These are phyloP conservation scores for Candida adriatica DNA, from an alignment of 805 yeast genomes.

Conservation along the genomic window DNA sequence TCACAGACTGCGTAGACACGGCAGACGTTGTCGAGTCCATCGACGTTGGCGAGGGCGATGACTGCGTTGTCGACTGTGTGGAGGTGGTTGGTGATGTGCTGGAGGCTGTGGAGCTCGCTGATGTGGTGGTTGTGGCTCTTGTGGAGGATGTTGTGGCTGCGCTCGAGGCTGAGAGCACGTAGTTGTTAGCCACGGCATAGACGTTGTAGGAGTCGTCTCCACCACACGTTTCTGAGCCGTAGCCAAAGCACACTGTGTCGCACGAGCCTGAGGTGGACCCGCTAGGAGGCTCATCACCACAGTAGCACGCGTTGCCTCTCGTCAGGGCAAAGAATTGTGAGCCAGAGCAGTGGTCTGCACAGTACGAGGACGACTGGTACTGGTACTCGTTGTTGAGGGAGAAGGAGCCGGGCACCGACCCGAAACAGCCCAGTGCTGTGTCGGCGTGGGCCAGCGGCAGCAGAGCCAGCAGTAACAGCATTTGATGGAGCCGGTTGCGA, in stretches of 20 bases:
- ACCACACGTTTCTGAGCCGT: conserved; percentile 54
- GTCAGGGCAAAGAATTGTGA: conserved; percentile 38
- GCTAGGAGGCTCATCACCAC: conserved; percentile 43
- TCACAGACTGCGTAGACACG: conserved; percentile 11
- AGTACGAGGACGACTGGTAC: conserved; percentile 46
- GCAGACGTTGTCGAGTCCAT: conserved; percentile 19
- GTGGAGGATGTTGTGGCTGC: conserved; percentile 14
- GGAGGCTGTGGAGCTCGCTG: conserved; percentile 19
- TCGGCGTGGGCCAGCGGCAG: conserved; percentile 1
- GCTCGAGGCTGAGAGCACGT: conserved; percentile 2
- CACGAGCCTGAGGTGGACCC: conserved; percentile 31
- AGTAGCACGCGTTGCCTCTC: conserved; percentile 47
- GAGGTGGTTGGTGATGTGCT: conserved; percentile 18
- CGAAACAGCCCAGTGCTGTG: conserved; percentile 15
- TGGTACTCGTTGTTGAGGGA: conserved; percentile 30
- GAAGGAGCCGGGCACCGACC: conserved; percentile 17
- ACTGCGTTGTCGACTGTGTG: conserved; percentile 17
- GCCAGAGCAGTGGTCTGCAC: conserved; percentile 37
- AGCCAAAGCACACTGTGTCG: conserved; percentile 48
- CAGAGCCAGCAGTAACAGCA: conserved; percentile 1
- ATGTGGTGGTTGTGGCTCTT: conserved; percentile 10
- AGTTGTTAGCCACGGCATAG: conserved; percentile 19
- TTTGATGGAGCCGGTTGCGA: too few species aligned
- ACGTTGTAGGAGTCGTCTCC: conserved; percentile 43
- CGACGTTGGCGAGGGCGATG: too few species aligned